Conservation (phyloP, 192 early-diverging fungal genomes). For the Spinellus fusiger region DNA sequence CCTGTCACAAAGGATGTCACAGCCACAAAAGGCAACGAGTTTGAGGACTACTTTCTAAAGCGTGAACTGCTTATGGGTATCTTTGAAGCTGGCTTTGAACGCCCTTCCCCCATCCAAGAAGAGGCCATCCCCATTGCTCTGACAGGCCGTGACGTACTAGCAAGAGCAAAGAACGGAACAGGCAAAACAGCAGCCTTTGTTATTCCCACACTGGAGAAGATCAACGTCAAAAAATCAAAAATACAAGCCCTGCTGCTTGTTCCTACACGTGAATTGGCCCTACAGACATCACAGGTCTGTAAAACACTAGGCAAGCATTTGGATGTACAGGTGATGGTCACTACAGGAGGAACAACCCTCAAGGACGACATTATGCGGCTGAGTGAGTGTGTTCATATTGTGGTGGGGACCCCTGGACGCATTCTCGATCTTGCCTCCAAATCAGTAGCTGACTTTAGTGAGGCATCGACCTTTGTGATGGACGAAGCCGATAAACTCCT, state of each 20-base stretch:
- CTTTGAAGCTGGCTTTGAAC: conserved; percentile 97
- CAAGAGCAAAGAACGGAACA: conserved; percentile 93
- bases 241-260: conserved; percentile 94
- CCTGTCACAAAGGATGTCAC: conserved; percentile 69
- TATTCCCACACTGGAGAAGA: conserved; percentile 92
- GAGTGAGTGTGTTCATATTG: conserved; percentile 87
- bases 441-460: conserved; percentile 85
- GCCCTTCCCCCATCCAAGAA: conserved; percentile 97
- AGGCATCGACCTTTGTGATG: conserved; percentile 93
- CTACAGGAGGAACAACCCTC: conserved; percentile 95
- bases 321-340: conserved; percentile 97
- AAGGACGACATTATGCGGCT: conserved; percentile 98
- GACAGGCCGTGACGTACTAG: conserved; percentile 92
- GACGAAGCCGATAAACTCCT: conserved; percentile 99
- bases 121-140: conserved; percentile 97
- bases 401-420: conserved; percentile 97
- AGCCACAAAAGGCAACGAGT: conserved; percentile 97
- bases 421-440: conserved; percentile 96
- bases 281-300: conserved; percentile 99
- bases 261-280: conserved; percentile 94
- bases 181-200: conserved; percentile 96
- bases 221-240: conserved; percentile 77
- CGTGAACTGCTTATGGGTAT: conserved; percentile 97
- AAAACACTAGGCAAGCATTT: conserved; percentile 96
- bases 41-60: conserved; percentile 98